Base-by-base conservation (phyloP, 2,329 filamentous ascomycete genomes). In the Fusarium sp. region DNA sequence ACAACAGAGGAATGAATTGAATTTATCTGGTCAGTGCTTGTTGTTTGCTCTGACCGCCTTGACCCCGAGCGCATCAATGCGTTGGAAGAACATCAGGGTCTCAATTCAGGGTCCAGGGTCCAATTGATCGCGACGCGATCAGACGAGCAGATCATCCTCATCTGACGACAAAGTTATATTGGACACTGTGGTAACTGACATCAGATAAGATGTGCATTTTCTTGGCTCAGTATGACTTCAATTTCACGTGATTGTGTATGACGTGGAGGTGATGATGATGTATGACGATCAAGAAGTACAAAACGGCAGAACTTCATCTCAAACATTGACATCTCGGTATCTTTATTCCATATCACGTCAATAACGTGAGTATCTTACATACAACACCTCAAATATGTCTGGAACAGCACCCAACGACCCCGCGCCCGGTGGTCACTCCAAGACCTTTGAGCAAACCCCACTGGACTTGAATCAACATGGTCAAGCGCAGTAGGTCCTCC, bases 371-470 rank as follows among this genome's bases (percentile, higher is more conserved):
- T 8, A 18, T n/a, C 44, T 4, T 12, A 18, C 8, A 6, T 14
- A 11, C 4, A 12, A 4, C 1, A 20, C 6, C 8, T 8, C 3
- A 20, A 22, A 52, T 15, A 66, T 67, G 65, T 67, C 65, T 12
- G 63, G 65, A 46, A 67, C 44, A n/a, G 57, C 65, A 11, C 57
- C 57, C 1, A 67, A 60, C 9, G 40, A 55, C 27, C 49, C 65
- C 2, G 44, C 65, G 5, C 65, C 63, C 0, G 57, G 65, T 3
- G 53, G 65, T 4, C 57, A 63, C 25, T 47, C 63, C 6, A 32
- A 27, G 24, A 29, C 8, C 1, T 14, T 63, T 4, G 43, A 68
- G 8, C 63, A 67, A 29, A 67, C 43, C 3, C 47, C 52, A 5
- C 30, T 58, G 6, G 57, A 63, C n/a, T 40, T 43, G 3, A 47